These are phyloP conservation scores for Hymenoscyphus albidus DNA, from an alignment of 2,329 filamentous ascomycete genomes.

Conservation along the genomic window DNA sequence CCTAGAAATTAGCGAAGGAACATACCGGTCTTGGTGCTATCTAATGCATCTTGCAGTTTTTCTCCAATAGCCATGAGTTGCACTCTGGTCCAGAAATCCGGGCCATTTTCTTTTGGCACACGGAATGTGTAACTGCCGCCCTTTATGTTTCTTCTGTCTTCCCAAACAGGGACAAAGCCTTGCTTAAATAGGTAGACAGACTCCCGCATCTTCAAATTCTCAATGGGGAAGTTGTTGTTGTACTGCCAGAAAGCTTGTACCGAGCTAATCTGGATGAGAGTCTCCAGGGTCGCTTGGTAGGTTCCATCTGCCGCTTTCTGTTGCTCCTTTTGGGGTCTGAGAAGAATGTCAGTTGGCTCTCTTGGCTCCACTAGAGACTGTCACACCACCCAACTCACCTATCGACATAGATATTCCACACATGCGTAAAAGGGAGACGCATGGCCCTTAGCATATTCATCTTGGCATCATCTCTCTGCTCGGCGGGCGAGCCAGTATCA, in stretches of 20 bases:
- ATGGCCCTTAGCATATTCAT: conserved; percentile 75
- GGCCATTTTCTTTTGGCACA: conserved; percentile 69
- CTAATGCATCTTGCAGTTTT: conserved; percentile 69
- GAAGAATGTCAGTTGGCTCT: conserved; percentile 6
- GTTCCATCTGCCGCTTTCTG: conserved; percentile 36
- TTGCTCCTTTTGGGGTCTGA: conserved; percentile 35
- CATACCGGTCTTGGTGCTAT: conserved; percentile 52
- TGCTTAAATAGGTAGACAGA: conserved; percentile 77
- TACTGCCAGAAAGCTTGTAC: conserved; percentile 83
- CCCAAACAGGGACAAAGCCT: conserved; percentile 74
- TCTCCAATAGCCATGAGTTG: conserved; percentile 81
- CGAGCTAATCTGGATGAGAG: conserved; percentile 68
- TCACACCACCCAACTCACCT: conserved; percentile 39
- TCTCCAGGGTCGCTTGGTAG: conserved; percentile 46
- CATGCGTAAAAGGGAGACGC: conserved; percentile 74
- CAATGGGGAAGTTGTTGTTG: conserved; percentile 75
- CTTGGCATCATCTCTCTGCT: conserved; percentile 74
- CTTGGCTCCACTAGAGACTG: background rate
- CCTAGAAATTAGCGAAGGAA: conserved; percentile 14
- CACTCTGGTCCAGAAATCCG: conserved; percentile 77
- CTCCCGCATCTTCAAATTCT: conserved; percentile 72
- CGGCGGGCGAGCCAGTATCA: conserved; percentile 64
- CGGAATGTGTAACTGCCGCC: conserved; percentile 93
- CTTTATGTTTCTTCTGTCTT: conserved; percentile 79
- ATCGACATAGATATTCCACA: conserved; percentile 71